phyloP scores from a whole-genome alignment of 208 protist species.

The Leptomonas seymouri region DNA sequence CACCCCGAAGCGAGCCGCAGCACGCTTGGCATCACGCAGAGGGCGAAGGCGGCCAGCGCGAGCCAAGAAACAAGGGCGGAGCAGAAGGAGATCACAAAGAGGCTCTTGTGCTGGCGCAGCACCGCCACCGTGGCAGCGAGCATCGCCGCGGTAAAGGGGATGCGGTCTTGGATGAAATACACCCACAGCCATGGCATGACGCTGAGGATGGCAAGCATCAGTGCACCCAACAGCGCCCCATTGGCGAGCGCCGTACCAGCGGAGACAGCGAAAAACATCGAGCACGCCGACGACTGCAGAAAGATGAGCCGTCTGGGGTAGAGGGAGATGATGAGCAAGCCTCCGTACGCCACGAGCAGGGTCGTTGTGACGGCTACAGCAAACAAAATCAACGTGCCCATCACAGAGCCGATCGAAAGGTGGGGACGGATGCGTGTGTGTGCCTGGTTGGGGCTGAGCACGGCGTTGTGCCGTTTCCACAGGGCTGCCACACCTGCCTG shows the following conservation, averaged over 20 bases:
- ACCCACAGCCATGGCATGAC: slow-evolving; percentile 59
- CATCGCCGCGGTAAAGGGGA: slow-evolving; percentile 59
- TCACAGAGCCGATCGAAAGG: slow-evolving; percentile 8
- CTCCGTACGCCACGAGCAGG: slow-evolving; percentile 22
- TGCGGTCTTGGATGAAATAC: slow-evolving; percentile 64
- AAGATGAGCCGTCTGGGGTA: slow-evolving; percentile 37
- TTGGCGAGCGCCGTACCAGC: slow-evolving; percentile 26
- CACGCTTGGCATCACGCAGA: slow-evolving; percentile 34
- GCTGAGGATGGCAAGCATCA: slow-evolving; percentile 37
- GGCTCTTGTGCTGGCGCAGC: slow-evolving; percentile 40
- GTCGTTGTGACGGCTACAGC: slow-evolving; percentile 17
- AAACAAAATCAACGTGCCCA: slow-evolving; percentile 14
- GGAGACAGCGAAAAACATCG: slow-evolving; percentile 27
- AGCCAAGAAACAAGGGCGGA: slow-evolving; percentile 31
- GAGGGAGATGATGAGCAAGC: slow-evolving; percentile 27
- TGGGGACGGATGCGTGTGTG: background rate
- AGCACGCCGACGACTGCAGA: slow-evolving; percentile 28
- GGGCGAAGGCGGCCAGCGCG: slow-evolving; percentile 29
- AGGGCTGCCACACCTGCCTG: slow-evolving; percentile 24
- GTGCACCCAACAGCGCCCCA: slow-evolving; percentile 9
- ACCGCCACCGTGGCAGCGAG: slow-evolving; percentile 42
- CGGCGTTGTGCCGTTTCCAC: slow-evolving; percentile 10
- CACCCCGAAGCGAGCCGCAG: slow-evolving; percentile 28
- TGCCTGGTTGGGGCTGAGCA: background rate
- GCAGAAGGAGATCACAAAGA: slow-evolving; percentile 45